Conservation (phyloP, 2,329 filamentous ascomycete species). For the Colletotrichum spaethianum region DNA sequence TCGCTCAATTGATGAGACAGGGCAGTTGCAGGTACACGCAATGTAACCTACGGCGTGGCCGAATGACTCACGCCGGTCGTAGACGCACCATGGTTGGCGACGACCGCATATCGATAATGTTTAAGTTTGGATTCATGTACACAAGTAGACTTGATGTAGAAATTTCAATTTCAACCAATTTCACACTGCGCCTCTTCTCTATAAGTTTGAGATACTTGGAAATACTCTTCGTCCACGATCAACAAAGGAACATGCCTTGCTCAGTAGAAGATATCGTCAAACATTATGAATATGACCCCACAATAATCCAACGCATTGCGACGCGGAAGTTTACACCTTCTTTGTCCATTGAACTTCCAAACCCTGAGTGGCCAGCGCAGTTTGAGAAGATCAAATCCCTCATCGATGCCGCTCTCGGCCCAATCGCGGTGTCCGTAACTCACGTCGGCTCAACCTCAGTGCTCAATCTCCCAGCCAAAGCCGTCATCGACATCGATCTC, state of each 20-base stretch:
- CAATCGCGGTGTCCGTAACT: conserved; percentile 52
- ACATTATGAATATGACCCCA: conserved; percentile 44
- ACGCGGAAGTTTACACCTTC: conserved; percentile 44
- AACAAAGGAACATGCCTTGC: conserved; percentile 9
- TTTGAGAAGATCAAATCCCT: conserved; percentile 51
- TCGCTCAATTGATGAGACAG: too few species aligned
- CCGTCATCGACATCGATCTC: conserved; percentile 67
- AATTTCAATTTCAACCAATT: not conserved
- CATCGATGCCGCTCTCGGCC: conserved; percentile 54
- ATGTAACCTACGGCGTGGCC: conserved; percentile 1
- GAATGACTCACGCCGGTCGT: conserved; percentile 36
- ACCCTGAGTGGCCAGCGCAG: conserved; percentile 53
- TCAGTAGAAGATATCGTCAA: conserved; percentile 48
- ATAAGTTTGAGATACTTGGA: not conserved
- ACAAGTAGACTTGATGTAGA: not conserved
- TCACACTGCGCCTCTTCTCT: not conserved
- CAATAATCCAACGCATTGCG: conserved; percentile 45
- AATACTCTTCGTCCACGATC: not conserved
- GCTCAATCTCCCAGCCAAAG: conserved; percentile 64
- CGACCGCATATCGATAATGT: not conserved
- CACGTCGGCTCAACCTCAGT: conserved; percentile 68
- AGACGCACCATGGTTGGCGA: not conserved
- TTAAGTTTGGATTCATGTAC: not conserved
- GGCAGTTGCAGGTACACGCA: not conserved
- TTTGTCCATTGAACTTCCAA: conserved; percentile 53